Percentiles rank a stretch among this genome's conserved stretches.
phyloP scores from a whole-genome alignment of 2,329 filamentous ascomycete species.

The Penicillium italicum region DNA sequence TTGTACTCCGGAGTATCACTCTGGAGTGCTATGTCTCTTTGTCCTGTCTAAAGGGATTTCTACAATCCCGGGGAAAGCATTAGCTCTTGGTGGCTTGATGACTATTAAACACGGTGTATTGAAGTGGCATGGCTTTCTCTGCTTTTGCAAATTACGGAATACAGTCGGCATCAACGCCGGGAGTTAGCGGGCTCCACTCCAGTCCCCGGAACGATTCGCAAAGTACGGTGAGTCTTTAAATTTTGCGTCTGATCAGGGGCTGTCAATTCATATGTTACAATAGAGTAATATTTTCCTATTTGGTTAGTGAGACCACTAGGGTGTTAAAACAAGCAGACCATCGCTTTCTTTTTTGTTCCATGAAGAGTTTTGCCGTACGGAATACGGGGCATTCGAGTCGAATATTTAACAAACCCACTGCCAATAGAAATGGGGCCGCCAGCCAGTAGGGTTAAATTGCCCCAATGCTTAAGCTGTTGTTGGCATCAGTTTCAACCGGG shows the following conservation, averaged over 20 bases:
- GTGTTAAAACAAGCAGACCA: not conserved
- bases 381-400: not conserved
- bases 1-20: not conserved
- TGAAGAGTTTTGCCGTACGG: not conserved
- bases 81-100: constrained; percentile 11
- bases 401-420: not conserved
- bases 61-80: not conserved
- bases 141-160: not conserved
- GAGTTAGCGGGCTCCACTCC: constrained; percentile 16
- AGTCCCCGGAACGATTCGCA: constrained; percentile 19
- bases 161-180: constrained; percentile 21
- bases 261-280: constrained; percentile 1
- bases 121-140: constrained; percentile 8
- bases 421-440: constrained; percentile 1
- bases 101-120: constrained; percentile 16
- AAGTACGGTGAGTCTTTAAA: constrained; percentile 23
- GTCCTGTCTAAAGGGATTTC: not conserved
- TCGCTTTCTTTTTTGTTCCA: not conserved
- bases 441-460: not conserved
- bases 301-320: not conserved
- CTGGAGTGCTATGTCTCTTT: not conserved
- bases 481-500: not conserved
- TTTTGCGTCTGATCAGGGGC: constrained; percentile 4
- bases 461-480: not conserved
- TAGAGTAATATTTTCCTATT: not conserved